Conservation (phyloP, 2,329 filamentous ascomycete species). For the Colletotrichum salicis region DNA sequence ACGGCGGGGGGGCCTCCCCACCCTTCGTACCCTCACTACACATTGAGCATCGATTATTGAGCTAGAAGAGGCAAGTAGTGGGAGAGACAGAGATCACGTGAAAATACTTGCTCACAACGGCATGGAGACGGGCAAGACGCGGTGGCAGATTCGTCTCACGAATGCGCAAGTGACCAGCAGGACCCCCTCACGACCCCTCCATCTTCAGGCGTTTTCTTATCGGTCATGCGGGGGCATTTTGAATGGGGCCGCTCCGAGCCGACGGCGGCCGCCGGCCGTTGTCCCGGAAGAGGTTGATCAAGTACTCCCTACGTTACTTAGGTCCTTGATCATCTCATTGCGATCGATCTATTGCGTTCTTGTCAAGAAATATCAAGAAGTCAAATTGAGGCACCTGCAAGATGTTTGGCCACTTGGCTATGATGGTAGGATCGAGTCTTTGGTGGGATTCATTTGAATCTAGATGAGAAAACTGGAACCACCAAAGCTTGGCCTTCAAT, state of each 20-base stretch:
- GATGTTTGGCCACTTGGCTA: no score
- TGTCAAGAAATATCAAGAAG: no score
- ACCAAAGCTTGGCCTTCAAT: neutral
- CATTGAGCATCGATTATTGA: neutral
- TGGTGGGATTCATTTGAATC: neutral
- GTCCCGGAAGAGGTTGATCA: neutral
- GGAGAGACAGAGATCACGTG: neutral
- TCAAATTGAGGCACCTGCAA: no score
- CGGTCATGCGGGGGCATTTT: neutral
- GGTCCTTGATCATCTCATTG: neutral
- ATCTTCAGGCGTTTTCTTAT: slow-evolving; percentile 2
- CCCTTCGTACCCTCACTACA: neutral
- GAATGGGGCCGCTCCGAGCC: slow-evolving; percentile 18
- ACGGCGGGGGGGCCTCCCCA: neutral
- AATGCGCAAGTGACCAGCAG: neutral
- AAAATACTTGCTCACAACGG: neutral
- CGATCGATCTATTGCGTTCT: no score
- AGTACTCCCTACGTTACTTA: no score
- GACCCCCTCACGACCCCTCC: slow-evolving; percentile 13
- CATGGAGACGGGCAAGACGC: neutral
- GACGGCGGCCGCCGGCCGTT: slow-evolving; percentile 31
- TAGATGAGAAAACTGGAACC: neutral
- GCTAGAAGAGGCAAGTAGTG: neutral
- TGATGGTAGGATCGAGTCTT: neutral
- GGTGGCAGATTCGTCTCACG: neutral